Evolutionary conservation across 2,329 filamentous ascomycete species (phyloP), one percentile per base, ranked within the genome.

Genomic region (Ophiostoma pallidulum): DNA sequence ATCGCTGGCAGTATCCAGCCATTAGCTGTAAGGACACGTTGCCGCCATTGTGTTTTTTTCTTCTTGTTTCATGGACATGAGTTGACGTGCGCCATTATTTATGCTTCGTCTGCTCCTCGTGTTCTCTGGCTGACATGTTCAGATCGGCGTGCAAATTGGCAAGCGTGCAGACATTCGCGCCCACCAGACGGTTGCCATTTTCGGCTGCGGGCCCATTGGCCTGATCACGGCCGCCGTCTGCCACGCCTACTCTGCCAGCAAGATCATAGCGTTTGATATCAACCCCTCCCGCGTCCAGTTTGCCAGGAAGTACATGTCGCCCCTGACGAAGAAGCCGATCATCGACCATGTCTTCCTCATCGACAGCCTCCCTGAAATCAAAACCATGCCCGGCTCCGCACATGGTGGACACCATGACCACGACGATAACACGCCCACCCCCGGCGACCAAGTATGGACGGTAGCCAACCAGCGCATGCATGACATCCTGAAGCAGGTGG

Each of bases 1-100:
- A 88, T 96, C 66, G 91, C 89, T 47, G 90, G 91, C 3, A 68
- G 96, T 53, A 80, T 96, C 60, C 91, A 97, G 73, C 88, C 88
- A 2, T 76, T 94, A 33, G 81, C 84, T 39, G 88, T 50, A n/a
- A n/a, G n/a, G n/a, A n/a, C n/a, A 16, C 1, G 49, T 44, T 3
- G 3, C 14, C n/a, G n/a, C n/a, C n/a, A n/a, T n/a, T n/a, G n/a
- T n/a, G n/a, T n/a, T n/a, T n/a, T n/a, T n/a, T n/a, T n/a, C n/a
- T n/a, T n/a, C n/a, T n/a, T n/a, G n/a, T n/a, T n/a, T n/a, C n/a
- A n/a, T n/a, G n/a, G n/a, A n/a, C n/a, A n/a, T n/a, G n/a, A n/a
- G n/a, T n/a, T n/a, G n/a, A n/a, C n/a, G n/a, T n/a, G n/a, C n/a
- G n/a, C n/a, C n/a, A n/a, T n/a, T n/a, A n/a, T n/a, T n/a, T n/a